phyloP scores from a whole-genome alignment of 768 basidiomycete species.

The Russula compacta region DNA sequence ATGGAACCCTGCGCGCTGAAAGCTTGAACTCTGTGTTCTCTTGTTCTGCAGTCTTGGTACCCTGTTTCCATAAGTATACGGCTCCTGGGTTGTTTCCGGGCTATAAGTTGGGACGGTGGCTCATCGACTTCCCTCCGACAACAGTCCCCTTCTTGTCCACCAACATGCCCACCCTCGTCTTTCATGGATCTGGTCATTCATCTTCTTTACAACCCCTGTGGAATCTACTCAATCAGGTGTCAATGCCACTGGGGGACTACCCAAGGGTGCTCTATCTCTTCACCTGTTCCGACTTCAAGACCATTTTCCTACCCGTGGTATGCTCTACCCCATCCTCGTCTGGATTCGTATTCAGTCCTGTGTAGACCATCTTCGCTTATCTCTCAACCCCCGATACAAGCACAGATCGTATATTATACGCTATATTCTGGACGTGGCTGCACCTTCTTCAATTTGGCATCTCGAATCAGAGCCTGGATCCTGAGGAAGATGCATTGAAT shows the following conservation, averaged over 20 bases:
- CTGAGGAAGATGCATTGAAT: conserved; percentile 24
- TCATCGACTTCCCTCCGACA: neutral
- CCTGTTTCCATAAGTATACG: too few species aligned
- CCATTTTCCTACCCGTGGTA: conserved; percentile 11
- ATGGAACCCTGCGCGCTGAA: too few species aligned
- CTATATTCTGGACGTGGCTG: conserved; percentile 24
- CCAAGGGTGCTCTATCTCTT: conserved; percentile 12
- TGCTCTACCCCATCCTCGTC: neutral
- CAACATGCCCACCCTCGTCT: neutral
- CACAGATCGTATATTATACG: neutral
- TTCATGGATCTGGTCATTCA: neutral
- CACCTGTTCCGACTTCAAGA: conserved; percentile 12
- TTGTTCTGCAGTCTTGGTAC: too few species aligned
- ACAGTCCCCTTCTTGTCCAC: neutral
- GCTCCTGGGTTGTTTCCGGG: too few species aligned
- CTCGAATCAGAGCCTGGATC: conserved; percentile 23
- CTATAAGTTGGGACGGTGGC: neutral
- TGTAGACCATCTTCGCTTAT: conserved; percentile 11
- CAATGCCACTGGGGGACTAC: neutral
- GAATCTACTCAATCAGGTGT: neutral
- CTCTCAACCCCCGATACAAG: conserved; percentile 1
- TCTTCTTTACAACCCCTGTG: neutral
- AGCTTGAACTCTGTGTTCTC: too few species aligned
- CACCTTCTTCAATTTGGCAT: conserved; percentile 27
- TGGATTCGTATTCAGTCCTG: neutral